phyloP scores from a whole-genome alignment of 1,139 yeast genomes.

The Saccharomyces hybrid region DNA sequence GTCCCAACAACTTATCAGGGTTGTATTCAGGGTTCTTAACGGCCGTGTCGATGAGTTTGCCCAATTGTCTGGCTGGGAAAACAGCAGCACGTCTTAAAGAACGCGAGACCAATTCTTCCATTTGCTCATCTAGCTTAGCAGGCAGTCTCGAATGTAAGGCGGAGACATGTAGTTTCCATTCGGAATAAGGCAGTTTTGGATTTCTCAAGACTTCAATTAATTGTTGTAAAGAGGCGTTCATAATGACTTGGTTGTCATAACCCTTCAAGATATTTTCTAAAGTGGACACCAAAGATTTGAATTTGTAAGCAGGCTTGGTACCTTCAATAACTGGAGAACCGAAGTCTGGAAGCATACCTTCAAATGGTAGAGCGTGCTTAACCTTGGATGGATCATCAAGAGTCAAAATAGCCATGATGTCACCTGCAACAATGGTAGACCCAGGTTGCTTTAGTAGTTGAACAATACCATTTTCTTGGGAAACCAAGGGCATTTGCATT shows the following conservation, averaged over 20 bases:
- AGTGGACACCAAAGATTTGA: constrained; percentile 49
- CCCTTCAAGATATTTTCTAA: constrained; percentile 79
- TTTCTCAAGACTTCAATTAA: constrained; percentile 67
- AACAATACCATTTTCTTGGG: constrained; percentile 88
- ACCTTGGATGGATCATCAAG: constrained; percentile 96
- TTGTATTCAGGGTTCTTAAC: constrained; percentile 38
- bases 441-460: constrained; percentile 97
- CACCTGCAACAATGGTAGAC: constrained; percentile 91
- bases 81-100: constrained; percentile 63
- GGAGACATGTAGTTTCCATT: constrained; percentile 79
- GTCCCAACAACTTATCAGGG: constrained; percentile 45
- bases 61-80: constrained; percentile 87
- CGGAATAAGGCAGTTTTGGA: constrained; percentile 82
- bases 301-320: constrained; percentile 74
- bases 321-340: constrained; percentile 83
- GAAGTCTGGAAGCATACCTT: constrained; percentile 84
- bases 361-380: constrained; percentile 91
- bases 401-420: constrained; percentile 87
- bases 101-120: constrained; percentile 60
- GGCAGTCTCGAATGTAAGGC: constrained; percentile 92
- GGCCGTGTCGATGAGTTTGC: constrained; percentile 39
- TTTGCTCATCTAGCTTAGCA: constrained; percentile 58
- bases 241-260: constrained; percentile 88
- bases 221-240: constrained; percentile 72
- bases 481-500: constrained; percentile 90